Evolutionary conservation across 768 basidiomycete genomes (phyloP).

Genomic region (Glaciozyma martinii): DNA sequence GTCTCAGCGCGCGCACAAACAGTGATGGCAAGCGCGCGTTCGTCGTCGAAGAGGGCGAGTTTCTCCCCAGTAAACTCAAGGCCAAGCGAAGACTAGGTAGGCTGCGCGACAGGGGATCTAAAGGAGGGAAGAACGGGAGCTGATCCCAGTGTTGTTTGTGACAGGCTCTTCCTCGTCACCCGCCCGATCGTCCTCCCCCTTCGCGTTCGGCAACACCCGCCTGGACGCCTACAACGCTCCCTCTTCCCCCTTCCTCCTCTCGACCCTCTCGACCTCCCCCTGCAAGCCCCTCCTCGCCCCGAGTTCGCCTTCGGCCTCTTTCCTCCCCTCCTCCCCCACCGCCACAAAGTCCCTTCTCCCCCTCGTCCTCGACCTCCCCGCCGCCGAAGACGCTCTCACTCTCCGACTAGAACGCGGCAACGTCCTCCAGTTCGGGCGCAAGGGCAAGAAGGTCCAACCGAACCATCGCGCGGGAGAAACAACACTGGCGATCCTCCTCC

Average conservation of each 20-base stretch:
- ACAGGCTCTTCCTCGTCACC: conserved; percentile 5
- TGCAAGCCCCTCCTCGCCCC: conserved; percentile 1
- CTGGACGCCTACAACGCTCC: conserved; percentile 7
- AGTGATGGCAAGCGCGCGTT: background rate
- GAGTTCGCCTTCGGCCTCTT: no score
- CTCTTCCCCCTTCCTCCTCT: background rate
- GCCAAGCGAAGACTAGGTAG: background rate
- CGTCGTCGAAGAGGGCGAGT: background rate
- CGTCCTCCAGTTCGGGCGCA: conserved; percentile 27
- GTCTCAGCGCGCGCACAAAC: no score
- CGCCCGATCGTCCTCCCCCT: conserved; percentile 3
- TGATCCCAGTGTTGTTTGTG: background rate
- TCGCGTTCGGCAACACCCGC: background rate
- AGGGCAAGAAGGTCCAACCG: conserved; percentile 18
- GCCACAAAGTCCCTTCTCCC: background rate
- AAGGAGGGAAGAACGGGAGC: background rate
- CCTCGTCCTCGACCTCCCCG: background rate
- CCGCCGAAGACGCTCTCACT: background rate
- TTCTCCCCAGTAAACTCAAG: conserved; percentile 1
- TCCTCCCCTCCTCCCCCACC: background rate
- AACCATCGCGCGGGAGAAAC: background rate
- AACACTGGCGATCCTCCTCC: conserved; percentile 19
- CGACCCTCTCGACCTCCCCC: background rate
- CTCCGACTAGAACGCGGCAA: conserved; percentile 13
- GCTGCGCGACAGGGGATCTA: background rate